Base-by-base conservation (phyloP, 208 protist species). In the Wallacemonas collosoma region DNA sequence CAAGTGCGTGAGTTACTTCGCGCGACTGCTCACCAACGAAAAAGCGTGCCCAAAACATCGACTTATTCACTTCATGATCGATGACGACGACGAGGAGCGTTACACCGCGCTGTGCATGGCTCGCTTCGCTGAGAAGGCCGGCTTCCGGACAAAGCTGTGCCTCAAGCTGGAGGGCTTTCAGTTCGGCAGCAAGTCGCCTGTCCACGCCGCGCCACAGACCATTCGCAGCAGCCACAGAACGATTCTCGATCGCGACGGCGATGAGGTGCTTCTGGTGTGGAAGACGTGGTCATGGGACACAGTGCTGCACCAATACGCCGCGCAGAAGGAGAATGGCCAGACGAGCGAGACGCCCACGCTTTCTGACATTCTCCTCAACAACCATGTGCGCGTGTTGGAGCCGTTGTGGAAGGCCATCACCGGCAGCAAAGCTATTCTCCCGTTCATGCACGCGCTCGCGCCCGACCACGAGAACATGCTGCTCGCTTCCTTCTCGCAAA, bases 221-320 rank as follows among this genome's bases (percentile, higher is more conserved):
- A 53, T 60, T 39, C 70, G 66, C 62, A 81, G 64, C 64, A 76
- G 83, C 39, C 72, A 88, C 62, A 68, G 63, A 11, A 64, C 63
- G 9, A 88, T 95, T 57, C 70, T 90, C n/a, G 88, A 94, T 68
- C 60, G 69, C 26, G 87, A 94, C 26, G 79, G 81, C 6, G 87
- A 89, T 68, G 76, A 85, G 71, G 85, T 96, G 50, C 72, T 83
- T 43, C 62, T 94, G 66, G 88, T 96, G 66, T 96, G 87, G 89
- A 96, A 96, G 81, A 90, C 84, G 36, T 96, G 91, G 89, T 90
- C 85, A 39, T 96, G 91, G 87, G 87, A 89, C 71, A 94, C 88
- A 26, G 83, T 96, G 39, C 75, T 96, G 50, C 79, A 80, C 38
- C 81, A 91, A 66, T 90, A 89, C 64, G 58, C 60, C 44, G 57